These are phyloP conservation scores for Pisolithus orientalis DNA, from an alignment of 768 basidiomycete species.

Conservation along the genomic window DNA sequence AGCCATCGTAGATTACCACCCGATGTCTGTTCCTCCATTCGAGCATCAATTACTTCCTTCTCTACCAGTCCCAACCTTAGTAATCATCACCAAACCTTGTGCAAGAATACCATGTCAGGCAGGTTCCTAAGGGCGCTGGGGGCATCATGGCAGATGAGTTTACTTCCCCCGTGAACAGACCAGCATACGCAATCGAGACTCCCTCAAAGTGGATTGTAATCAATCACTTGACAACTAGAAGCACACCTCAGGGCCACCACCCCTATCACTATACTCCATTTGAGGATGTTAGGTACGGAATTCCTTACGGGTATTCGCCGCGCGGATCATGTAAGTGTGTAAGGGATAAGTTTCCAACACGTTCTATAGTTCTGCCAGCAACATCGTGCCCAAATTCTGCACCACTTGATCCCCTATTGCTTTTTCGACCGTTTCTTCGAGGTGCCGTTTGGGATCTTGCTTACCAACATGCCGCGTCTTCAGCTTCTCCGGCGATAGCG, in stretches of 20 bases:
- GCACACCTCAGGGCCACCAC: neutral
- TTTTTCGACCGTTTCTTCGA: constrained; percentile 96
- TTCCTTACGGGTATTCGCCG: neutral
- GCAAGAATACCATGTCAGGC: neutral
- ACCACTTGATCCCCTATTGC: constrained; percentile 98
- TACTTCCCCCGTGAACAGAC: neutral
- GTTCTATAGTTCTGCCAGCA: constrained; percentile 79
- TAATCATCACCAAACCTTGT: constrained; percentile 5
- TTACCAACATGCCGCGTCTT: constrained; percentile 98
- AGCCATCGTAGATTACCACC: neutral
- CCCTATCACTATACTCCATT: neutral
- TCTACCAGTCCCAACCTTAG: neutral
- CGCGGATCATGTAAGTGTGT: constrained; percentile 4
- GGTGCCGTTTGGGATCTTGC: constrained; percentile 95
- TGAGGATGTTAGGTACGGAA: constrained; percentile 5
- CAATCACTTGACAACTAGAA: neutral
- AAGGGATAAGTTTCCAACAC: constrained; percentile 6
- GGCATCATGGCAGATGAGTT: neutral
- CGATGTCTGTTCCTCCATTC: neutral
- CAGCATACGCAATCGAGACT: neutral
- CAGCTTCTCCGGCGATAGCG: constrained; percentile 86
- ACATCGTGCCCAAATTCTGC: constrained; percentile 91
- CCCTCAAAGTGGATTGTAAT: neutral
- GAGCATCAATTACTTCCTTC: neutral
- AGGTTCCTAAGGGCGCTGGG: neutral